A percentile compares a stretch with the other conserved stretches of the same genome.
These are phyloP conservation scores for Taxillus chinensis DNA, from an alignment of 164 flowering plant genomes.

Conservation along the genomic window DNA sequence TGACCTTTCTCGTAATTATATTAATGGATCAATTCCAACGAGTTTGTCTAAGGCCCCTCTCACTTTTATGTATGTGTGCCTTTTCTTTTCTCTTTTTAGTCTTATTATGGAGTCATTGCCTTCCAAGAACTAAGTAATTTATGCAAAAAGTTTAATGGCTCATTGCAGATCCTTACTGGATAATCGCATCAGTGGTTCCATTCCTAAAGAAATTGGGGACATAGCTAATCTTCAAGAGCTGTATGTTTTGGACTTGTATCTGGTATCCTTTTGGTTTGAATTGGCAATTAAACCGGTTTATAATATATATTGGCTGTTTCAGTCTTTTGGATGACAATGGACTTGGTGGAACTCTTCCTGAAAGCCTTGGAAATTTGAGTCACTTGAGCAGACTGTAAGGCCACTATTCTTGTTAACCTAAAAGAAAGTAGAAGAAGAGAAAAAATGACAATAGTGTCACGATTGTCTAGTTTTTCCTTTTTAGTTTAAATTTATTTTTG, in stretches of 20 bases:
- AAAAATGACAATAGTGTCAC: background rate
- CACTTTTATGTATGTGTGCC: slow-evolving; percentile 37
- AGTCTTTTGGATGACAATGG: slow-evolving; percentile 53
- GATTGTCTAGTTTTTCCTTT: background rate
- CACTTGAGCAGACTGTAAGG: slow-evolving; percentile 47
- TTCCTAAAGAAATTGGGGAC: slow-evolving; percentile 45
- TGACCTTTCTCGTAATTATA: slow-evolving; percentile 54
- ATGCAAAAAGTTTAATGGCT: background rate
- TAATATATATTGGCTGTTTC: slow-evolving; percentile 5
- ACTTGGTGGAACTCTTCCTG: slow-evolving; percentile 38
- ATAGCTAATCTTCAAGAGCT: slow-evolving; percentile 38
- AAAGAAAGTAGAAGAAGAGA: background rate
- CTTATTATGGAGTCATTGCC: background rate
- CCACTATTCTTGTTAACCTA: background rate
- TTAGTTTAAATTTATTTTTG: background rate
- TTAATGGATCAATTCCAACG: slow-evolving; percentile 47
- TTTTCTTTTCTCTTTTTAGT: background rate
- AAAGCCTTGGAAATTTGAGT: slow-evolving; percentile 40
- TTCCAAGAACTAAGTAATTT: no score
- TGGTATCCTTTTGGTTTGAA: background rate
- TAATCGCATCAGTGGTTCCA: slow-evolving; percentile 54
- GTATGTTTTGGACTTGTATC: slow-evolving; percentile 29
- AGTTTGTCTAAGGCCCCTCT: slow-evolving; percentile 41
- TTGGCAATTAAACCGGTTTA: background rate
- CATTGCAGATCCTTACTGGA: slow-evolving; percentile 46